Evolutionary conservation across 805 yeast species (phyloP), one percentile per base, ranked within the genome.

Genomic region (Suhomyces sp.): DNA sequence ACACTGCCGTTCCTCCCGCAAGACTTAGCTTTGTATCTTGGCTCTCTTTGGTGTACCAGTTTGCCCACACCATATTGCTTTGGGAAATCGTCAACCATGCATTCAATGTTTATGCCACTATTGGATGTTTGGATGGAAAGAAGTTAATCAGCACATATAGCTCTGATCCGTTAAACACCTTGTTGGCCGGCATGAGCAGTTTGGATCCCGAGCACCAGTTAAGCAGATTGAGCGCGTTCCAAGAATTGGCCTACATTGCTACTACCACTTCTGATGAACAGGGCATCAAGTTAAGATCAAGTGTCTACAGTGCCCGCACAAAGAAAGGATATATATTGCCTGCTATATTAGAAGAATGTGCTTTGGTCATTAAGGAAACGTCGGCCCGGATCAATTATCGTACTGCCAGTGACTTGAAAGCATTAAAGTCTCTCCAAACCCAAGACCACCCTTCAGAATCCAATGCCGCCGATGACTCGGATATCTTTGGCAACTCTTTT

Each of bases 91-190:
- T 79, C 21, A 84, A 85, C 60, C 77, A 80, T 51, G 67, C 83
- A 0, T 87, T 79, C 62, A 75, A 83, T 59, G 86, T 86, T 2
- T 86, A 85, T 62, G 77, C 88, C 51, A 78, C 86, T 12, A 78
- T 86, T 56, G 93, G 94, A 2, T 87, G 93, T 63, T 62, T 87
- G 48, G 86, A 84, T 58, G 84, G 85, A 46, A 82, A 81, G 17
- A 81, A 80, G 52, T 81, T 89, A 17, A 74, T 87, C 7, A 80
- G 86, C 44, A 66, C 80, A 10, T 78, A 81, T 25, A 77, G 86
- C 13, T 69, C 84, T 0, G 83, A 81, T 47, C 91, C 89, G 6
- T 71, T 84, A 46, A 80, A 78, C 48, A 84, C 91, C 1, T 67
- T 87, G 37, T 64, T 87, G 10, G 75, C 84, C 3, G 93, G 93